Conservation (phyloP, 2,329 filamentous ascomycete species). For the Canariomyces notabilis region DNA sequence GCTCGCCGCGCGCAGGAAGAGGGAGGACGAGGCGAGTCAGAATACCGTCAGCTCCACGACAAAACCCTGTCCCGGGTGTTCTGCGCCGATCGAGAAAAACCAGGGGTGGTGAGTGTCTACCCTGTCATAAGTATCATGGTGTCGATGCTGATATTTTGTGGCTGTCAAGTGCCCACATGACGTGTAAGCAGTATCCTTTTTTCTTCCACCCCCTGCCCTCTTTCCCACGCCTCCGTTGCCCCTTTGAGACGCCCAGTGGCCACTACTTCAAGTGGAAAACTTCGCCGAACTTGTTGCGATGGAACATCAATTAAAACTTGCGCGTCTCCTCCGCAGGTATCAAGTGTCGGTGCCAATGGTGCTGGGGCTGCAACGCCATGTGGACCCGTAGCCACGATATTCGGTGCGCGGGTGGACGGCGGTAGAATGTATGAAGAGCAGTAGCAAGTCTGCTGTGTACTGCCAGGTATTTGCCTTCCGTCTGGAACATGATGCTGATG, state of each 20-base stretch:
- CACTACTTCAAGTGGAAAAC: neutral
- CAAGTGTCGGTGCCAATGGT: slow-evolving; percentile 33
- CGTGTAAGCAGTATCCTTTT: slow-evolving; percentile 32
- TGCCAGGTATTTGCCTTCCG: neutral
- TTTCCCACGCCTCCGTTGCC: too few species aligned
- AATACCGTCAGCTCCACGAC: slow-evolving; percentile 29
- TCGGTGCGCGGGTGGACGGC: slow-evolving; percentile 16
- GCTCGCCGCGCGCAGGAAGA: slow-evolving; percentile 22
- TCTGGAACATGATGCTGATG: slow-evolving; percentile 1
- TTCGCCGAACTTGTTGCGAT: neutral
- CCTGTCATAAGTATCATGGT: neutral
- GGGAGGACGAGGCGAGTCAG: slow-evolving; percentile 33
- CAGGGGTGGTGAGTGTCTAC: slow-evolving; percentile 36
- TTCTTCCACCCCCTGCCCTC: slow-evolving; percentile 3
- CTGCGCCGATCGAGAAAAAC: slow-evolving; percentile 37
- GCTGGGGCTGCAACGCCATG: slow-evolving; percentile 30
- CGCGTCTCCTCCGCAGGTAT: slow-evolving; percentile 27
- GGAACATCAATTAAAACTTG: neutral
- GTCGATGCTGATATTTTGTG: neutral
- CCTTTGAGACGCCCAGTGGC: neutral
- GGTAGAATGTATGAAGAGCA: neutral
- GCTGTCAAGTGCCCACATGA: slow-evolving; percentile 37
- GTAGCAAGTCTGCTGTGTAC: neutral
- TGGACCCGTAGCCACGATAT: slow-evolving; percentile 24
- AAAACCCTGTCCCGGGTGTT: slow-evolving; percentile 37